These are phyloP conservation scores for Erigeron canadensis DNA, from an alignment of 129 eudicot species.

Conservation along the genomic window DNA sequence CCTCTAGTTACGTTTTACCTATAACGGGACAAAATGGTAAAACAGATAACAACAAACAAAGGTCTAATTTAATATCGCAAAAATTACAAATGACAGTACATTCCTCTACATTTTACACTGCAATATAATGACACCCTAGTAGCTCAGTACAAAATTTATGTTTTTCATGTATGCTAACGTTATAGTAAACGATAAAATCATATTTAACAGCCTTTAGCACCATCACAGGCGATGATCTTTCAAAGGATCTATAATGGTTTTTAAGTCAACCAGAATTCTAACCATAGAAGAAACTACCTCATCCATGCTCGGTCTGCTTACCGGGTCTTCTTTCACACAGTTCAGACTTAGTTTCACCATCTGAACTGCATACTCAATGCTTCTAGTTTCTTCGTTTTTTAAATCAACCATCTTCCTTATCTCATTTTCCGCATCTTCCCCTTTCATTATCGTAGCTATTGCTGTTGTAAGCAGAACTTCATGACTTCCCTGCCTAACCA, in stretches of 20 bases:
- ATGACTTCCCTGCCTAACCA: slow-evolving; percentile 31
- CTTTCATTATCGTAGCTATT: slow-evolving; percentile 28
- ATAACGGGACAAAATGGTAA: not conserved
- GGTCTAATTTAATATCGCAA: not conserved
- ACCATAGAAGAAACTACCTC: slow-evolving; percentile 45
- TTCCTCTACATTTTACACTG: not conserved
- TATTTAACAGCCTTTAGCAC: not conserved
- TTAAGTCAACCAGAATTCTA: slow-evolving; percentile 35
- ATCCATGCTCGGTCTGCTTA: slow-evolving; percentile 51
- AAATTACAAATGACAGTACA: not conserved
- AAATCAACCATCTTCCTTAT: slow-evolving; percentile 33
- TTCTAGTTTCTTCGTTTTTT: slow-evolving; percentile 27
- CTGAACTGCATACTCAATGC: slow-evolving; percentile 39
- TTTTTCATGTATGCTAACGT: slow-evolving; percentile 4
- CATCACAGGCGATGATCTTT: not conserved
- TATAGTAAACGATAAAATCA: not conserved
- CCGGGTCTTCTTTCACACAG: slow-evolving; percentile 48
- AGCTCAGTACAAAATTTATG: not conserved
- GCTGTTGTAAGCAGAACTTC: slow-evolving; percentile 37
- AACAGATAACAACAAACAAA: not conserved
- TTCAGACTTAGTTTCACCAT: slow-evolving; percentile 40
- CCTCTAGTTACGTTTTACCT: not conserved
- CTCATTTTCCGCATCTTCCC: slow-evolving; percentile 40
- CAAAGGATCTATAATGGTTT: not conserved
- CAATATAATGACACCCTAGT: not conserved